A percentile compares a stretch with the other conserved stretches of the same genome.
Evolutionary conservation across 2,329 filamentous ascomycete species (phyloP).

Genomic region (Microdochium bolleyi): DNA sequence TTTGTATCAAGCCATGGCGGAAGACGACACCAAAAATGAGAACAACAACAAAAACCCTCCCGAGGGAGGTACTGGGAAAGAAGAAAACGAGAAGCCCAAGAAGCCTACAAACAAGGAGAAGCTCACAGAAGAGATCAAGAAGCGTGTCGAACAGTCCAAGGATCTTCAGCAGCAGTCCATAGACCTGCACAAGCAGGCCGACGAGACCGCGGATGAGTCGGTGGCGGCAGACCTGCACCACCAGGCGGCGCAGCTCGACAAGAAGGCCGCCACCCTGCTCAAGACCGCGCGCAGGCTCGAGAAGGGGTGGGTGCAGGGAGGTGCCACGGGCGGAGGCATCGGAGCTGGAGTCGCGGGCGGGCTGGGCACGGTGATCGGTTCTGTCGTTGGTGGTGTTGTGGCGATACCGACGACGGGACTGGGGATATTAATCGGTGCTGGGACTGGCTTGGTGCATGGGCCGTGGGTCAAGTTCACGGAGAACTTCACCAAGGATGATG

Average conservation of each 20-base stretch:
- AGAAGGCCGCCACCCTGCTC: constrained; percentile 18
- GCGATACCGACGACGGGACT: constrained; percentile 21
- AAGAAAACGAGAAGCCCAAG: constrained; percentile 5
- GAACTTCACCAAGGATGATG: constrained; percentile 17
- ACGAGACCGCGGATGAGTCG: neutral
- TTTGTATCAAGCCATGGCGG: constrained; percentile 5
- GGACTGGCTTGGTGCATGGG: constrained; percentile 21
- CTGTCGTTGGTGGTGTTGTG: constrained; percentile 19
- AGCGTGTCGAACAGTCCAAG: constrained; percentile 18
- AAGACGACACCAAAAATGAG: constrained; percentile 3
- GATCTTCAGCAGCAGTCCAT: constrained; percentile 13
- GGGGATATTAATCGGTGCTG: constrained; percentile 20
- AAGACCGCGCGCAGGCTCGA: constrained; percentile 20
- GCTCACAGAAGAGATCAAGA: constrained; percentile 20
- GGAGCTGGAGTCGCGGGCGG: constrained; percentile 22
- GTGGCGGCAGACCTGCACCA: constrained; percentile 17
- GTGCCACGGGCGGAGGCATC: constrained; percentile 20
- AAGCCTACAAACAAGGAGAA: constrained; percentile 17
- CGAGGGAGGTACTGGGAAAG: neutral
- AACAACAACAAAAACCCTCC: constrained; percentile 1
- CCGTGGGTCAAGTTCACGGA: constrained; percentile 24
- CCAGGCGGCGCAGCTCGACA: constrained; percentile 18
- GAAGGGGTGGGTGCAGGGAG: constrained; percentile 22
- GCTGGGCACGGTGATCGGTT: constrained; percentile 18
- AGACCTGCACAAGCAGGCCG: constrained; percentile 1